Evolutionary conservation across 306 rosid genomes (phyloP), one percentile per base, ranked within the genome.

Genomic region (Chamaecrista fasciculata): DNA sequence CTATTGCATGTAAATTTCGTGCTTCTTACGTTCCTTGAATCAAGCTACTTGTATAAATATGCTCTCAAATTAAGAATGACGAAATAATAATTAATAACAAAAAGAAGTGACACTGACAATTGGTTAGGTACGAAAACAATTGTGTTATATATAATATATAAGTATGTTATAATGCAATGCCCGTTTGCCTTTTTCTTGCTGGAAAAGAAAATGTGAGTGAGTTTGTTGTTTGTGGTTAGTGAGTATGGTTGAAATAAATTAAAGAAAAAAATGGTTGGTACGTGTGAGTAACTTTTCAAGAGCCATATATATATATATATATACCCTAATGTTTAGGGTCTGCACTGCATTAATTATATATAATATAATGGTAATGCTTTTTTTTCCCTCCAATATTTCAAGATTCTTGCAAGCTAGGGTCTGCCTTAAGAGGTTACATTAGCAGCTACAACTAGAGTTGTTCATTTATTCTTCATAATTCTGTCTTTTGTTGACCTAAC

Each of bases 191-290:
- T 58, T 37, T 18, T 63, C 2, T 69, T 56, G 36, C 39, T 26
- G n/a, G 21, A 24, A 5, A 36, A 12, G 37, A 20, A 61, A 61
- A 20, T 11, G 24, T 56, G 10, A 62, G 44, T n/a, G n/a, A 2
- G 2, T 33, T 31, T 70, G 52, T 39, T 70, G 16, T 24, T 51
- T 11, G 62, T 14, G 26, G 48, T 68, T 74, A 37, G 25, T 29
- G 6, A 49, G 18, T 46, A 55, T 75, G 52, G 66, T 24, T 21
- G 29, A 53, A 78, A 47, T 76, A 66, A 43, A 72, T 63, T 50
- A 46, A 2, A 39, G 34, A 50, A 39, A 42, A 50, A 6, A 52
- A 6, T 36, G 11, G 66, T 33, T 71, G 71, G 70, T n/a, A n/a
- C n/a, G n/a, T n/a, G n/a, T 21, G 67, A 46, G 56, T 55, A 43